phyloP scores from a whole-genome alignment of 2,329 filamentous ascomycete genomes.

The Pseudocercospora macadamiae region DNA sequence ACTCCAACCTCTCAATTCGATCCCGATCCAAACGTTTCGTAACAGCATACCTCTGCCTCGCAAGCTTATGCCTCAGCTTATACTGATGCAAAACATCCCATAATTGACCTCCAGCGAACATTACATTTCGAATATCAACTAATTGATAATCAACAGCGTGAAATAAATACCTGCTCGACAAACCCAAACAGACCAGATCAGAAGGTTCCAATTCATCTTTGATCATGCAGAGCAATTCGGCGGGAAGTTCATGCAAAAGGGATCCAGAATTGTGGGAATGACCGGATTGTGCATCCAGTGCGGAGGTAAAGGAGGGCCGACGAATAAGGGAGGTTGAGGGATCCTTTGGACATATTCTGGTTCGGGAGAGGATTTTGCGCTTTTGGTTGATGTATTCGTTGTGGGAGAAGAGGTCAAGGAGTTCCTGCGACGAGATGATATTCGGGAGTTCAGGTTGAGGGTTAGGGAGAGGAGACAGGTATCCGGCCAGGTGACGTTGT shows the following conservation, averaged over 20 bases:
- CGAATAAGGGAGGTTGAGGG: not conserved
- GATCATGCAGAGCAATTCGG: constrained; percentile 12
- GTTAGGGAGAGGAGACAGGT: not conserved
- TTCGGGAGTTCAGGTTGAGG: not conserved
- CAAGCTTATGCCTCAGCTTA: not conserved
- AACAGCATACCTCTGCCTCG: not conserved
- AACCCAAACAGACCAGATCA: constrained; percentile 3
- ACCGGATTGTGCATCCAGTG: not conserved
- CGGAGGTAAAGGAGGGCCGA: not conserved
- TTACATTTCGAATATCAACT: constrained; percentile 6
- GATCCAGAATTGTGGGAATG: not conserved
- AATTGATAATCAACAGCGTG: constrained; percentile 8
- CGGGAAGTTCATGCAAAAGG: constrained; percentile 6
- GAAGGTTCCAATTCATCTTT: not conserved
- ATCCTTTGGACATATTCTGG: not conserved
- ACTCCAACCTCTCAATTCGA: not conserved
- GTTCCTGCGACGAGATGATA: not conserved
- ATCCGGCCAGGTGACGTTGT: constrained; percentile 2
- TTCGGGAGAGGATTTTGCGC: not conserved
- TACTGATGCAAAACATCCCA: not conserved
- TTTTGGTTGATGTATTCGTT: not conserved
- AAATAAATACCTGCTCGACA: not conserved
- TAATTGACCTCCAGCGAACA: not conserved
- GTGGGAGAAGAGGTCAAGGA: not conserved
- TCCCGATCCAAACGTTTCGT: not conserved